Evolutionary conservation across 352 stramenopile species (phyloP), one percentile per base, ranked within the genome.

Genomic region (Globisporangium iwayamae): DNA sequence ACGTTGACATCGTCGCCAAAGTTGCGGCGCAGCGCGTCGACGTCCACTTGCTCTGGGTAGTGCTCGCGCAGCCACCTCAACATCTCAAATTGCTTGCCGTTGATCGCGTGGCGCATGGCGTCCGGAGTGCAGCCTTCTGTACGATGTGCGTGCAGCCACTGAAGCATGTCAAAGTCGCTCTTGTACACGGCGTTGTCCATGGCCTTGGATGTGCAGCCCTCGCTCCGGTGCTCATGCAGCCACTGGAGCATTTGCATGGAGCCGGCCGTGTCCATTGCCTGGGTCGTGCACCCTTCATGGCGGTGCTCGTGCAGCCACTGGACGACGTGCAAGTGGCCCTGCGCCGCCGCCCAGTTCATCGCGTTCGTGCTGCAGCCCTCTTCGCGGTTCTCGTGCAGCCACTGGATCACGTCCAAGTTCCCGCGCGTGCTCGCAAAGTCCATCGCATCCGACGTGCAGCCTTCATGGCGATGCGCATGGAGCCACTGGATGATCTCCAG

Each of bases 401-500:
- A 65, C 39, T 60, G 6, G 20, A 73, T 50, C 2, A 73, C 48
- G 14, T 54, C 43, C 11, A 71, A 6, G 38, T 73, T 56, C 16
- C 68, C 68, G 11, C 53, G 53, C 28, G 38, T 57, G 18, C 63
- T 63, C 20, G 66, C 59, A 55, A 46, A 75, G 66, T 90, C 76
- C 70, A 90, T 87, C 28, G 81, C 81, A 25, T 76, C 78, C 16
- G 69, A 73, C 14, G 80, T 88, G 69, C 77, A 86, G 18, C 83
- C 79, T 39, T 91, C 83, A 6, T n/a, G 63, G 10, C 81, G 76
- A 55, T 90, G 57, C 22, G 67, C 54, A 41, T 90, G 78, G 9
- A 89, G 60, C 83, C 83, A 91, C 66, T 88, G 65, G 10, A 87
- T 74, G 38, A 84, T 78, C 5, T 56, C 34, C 22, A 81, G 61